A percentile compares a stretch with the other conserved stretches of the same genome.
These are phyloP conservation scores for Claviceps fusiformis DNA, from an alignment of 2,329 filamentous ascomycete species.

Conservation along the genomic window DNA sequence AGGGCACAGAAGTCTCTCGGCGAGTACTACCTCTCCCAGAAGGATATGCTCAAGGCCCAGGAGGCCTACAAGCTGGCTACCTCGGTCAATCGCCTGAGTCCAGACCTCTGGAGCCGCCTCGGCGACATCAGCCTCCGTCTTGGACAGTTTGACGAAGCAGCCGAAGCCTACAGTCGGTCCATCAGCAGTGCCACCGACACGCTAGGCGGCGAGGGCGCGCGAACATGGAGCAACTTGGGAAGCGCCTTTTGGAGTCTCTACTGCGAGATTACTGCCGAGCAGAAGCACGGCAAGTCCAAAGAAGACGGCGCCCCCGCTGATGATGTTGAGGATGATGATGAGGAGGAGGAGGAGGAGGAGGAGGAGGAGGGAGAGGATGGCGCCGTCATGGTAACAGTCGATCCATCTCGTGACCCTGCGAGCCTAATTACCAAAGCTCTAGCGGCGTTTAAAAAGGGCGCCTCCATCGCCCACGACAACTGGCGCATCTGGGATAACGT, in stretches of 20 bases:
- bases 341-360: too few relatives aligned
- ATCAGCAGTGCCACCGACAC: conserved; percentile 48
- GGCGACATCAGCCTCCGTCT: conserved; percentile 79
- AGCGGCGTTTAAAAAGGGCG: conserved; percentile 74
- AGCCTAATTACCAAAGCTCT: conserved; percentile 62
- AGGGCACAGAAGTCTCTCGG: conserved; percentile 80
- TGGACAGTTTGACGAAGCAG: conserved; percentile 61
- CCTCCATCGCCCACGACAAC: conserved; percentile 69
- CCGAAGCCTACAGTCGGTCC: conserved; percentile 68
- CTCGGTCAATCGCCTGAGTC: conserved; percentile 65
- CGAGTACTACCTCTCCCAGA: conserved; percentile 56
- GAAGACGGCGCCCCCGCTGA: conserved; percentile 8
- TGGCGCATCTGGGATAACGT: conserved; percentile 97
- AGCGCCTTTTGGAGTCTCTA: conserved; percentile 65
- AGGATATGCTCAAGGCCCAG: conserved; percentile 55
- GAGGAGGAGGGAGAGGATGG: conserved; percentile 17
- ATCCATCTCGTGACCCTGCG: conserved; percentile 33
- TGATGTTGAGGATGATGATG: background rate
- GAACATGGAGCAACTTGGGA: conserved; percentile 91
- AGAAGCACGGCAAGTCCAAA: conserved; percentile 15
- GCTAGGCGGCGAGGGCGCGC: conserved; percentile 74
- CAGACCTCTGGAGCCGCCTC: conserved; percentile 76
- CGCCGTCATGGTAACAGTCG: conserved; percentile 8
- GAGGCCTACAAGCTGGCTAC: conserved; percentile 70
- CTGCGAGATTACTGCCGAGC: conserved; percentile 33